Conservation (phyloP, 2,329 filamentous ascomycete species). For the Lojkania enalia region DNA sequence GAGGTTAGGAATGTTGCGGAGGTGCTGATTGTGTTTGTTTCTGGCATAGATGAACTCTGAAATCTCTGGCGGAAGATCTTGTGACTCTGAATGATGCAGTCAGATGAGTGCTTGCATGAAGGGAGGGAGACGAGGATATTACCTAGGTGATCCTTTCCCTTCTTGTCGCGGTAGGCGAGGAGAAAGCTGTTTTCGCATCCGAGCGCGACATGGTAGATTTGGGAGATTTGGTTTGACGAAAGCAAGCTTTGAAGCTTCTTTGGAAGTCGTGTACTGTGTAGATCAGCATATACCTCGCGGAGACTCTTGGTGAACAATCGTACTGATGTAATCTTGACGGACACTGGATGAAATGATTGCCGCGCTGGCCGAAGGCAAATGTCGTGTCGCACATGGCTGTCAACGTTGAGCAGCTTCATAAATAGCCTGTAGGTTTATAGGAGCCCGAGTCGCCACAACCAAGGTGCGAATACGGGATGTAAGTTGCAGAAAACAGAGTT, state of each 20-base stretch:
- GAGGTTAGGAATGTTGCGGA: constrained; percentile 31
- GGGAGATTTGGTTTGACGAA: constrained; percentile 25
- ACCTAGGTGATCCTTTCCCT: constrained; percentile 29
- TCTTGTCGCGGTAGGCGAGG: constrained; percentile 35
- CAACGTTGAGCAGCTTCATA: background rate
- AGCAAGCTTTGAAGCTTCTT: constrained; percentile 30
- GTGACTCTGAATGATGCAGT: constrained; percentile 16
- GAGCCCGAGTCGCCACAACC: too few relatives aligned
- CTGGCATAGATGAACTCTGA: constrained; percentile 28
- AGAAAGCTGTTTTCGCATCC: constrained; percentile 41
- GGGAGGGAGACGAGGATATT: background rate
- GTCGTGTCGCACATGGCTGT: constrained; percentile 36
- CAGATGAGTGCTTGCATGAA: background rate
- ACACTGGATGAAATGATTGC: constrained; percentile 40
- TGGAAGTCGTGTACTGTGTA: constrained; percentile 31
- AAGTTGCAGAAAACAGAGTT: background rate
- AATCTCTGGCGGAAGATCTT: constrained; percentile 31
- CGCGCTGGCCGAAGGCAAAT: constrained; percentile 41
- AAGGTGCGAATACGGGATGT: too few relatives aligned
- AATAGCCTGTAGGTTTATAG: too few relatives aligned
- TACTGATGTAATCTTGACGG: constrained; percentile 33
- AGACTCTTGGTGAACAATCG: too few relatives aligned
- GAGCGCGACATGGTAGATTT: constrained; percentile 36
- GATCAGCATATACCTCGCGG: too few relatives aligned
- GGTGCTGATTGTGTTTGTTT: constrained; percentile 10